Base-by-base conservation (phyloP, 768 basidiomycete genomes). In the Leccinum incarnatum region DNA sequence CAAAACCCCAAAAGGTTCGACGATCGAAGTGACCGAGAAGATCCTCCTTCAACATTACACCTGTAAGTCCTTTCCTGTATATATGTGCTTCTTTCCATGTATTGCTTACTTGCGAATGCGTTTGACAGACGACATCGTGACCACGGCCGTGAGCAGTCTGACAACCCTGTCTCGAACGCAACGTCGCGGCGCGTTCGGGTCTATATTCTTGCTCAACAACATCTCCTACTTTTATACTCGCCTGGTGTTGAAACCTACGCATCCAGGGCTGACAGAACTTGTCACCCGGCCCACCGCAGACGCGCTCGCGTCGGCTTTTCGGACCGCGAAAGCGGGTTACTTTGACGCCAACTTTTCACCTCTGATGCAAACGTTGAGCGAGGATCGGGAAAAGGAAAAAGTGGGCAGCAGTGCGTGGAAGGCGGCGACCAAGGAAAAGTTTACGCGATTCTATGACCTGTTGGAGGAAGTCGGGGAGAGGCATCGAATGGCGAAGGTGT, bases 321-420 rank as follows among this genome's bases (percentile, higher is more conserved):
- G 91, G 37, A 91, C 85, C 1, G 87, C 91, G 46, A 92, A 92
- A 71, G 89, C 91, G 9, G 87, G 79, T 4, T 94, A 94, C 72
- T 91, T 91, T 59, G 91, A 93, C 61, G 78, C 87, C 23, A 93
- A 91, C 72, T 92, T 89, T 70, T 84, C 86, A 7, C 87, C 89
- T 11, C 75, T 93, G 52, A 84, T 93, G 77, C 87, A 89, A 57
- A 65, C 80, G 19, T 73, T 84, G 55, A 73, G 78, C 72, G 69
- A 83, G 75, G 75, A 84, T 75, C 66, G 69, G 23, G 71, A 67
- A 62, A 75, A 61, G 63, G 81, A 81, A 65, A 82, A 83, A 65
- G 75, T 71, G 7, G 79, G 79, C 27, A 72, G 72, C n/a, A 73
- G 67, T 29, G 72, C 69, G 12, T 73, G 72, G 71, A 84, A 83